Conservation (phyloP, 495 filamentous ascomycete genomes). For the Talaromyces ruber region DNA sequence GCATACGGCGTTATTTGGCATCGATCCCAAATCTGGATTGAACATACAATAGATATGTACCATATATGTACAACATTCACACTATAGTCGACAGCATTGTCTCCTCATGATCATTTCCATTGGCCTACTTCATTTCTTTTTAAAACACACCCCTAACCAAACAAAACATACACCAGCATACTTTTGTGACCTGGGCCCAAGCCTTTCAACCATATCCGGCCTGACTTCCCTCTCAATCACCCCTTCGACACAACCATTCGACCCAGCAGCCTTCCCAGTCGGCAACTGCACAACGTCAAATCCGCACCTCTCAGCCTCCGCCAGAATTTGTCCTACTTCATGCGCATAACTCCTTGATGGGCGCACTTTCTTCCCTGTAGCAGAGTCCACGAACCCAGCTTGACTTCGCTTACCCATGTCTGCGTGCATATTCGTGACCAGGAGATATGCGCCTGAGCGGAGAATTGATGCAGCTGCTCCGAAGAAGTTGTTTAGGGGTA, state of each 20-base stretch:
- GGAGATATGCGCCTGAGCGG: constrained; percentile 39
- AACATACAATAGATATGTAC: constrained; percentile 7
- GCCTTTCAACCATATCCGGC: constrained; percentile 33
- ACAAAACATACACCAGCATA: constrained; percentile 56
- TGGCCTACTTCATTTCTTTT: constrained; percentile 20
- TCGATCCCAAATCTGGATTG: constrained; percentile 5
- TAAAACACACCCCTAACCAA: constrained; percentile 56
- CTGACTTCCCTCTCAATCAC: constrained; percentile 43
- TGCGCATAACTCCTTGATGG: constrained; percentile 52
- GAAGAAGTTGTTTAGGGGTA: constrained; percentile 53
- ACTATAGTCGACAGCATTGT: constrained; percentile 1
- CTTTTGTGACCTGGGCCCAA: constrained; percentile 55
- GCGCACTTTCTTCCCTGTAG: constrained; percentile 50
- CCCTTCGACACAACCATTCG: constrained; percentile 11
- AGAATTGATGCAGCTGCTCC: constrained; percentile 37
- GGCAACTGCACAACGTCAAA: constrained; percentile 32
- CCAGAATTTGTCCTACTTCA: constrained; percentile 42
- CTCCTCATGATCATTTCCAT: not conserved
- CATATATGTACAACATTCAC: constrained; percentile 8
- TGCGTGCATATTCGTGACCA: constrained; percentile 68
- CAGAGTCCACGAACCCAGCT: constrained; percentile 57
- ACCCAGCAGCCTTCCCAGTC: not conserved
- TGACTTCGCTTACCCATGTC: constrained; percentile 58
- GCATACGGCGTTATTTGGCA: constrained; percentile 10
- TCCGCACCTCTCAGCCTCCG: constrained; percentile 42